A percentile compares a stretch with the other conserved stretches of the same genome.
Conservation (phyloP, 2,329 filamentous ascomycete genomes). For the Coleophoma eucalyptorum region DNA sequence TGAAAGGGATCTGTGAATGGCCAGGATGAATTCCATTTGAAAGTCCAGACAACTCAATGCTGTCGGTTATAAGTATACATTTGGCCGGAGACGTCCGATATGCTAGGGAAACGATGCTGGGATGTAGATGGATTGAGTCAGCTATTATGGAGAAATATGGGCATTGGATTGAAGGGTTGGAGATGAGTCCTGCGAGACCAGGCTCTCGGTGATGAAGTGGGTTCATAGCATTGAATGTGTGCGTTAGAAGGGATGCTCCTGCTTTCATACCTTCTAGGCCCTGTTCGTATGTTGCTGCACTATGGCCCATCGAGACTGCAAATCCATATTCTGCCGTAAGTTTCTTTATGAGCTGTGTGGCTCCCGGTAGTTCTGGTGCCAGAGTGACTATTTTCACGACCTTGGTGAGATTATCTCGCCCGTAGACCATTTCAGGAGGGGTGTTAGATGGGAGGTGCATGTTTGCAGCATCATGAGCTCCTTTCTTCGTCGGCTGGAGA, state of each 20-base stretch:
- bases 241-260: constrained; percentile 48
- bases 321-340: constrained; percentile 29
- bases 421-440: constrained; percentile 36
- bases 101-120: constrained; percentile 41
- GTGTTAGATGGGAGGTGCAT: constrained; percentile 17
- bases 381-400: constrained; percentile 46
- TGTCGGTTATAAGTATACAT: constrained; percentile 49
- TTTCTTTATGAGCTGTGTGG: constrained; percentile 34
- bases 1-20: constrained; percentile 45
- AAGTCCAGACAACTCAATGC: constrained; percentile 48
- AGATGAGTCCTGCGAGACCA: constrained; percentile 36
- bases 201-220: constrained; percentile 45
- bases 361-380: constrained; percentile 45
- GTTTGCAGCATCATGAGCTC: constrained; percentile 37
- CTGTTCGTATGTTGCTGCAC: constrained; percentile 40
- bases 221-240: constrained; percentile 52
- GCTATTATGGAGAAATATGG: constrained; percentile 49
- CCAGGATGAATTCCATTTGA: constrained; percentile 46
- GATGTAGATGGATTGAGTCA: constrained; percentile 51
- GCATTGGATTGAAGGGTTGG: constrained; percentile 15
- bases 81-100: constrained; percentile 40
- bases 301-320: constrained; percentile 34
- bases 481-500: constrained; percentile 47
- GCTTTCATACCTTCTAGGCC: constrained; percentile 39
- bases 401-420: constrained; percentile 32